Evolutionary conservation across 179 eudicot species (phyloP).

Genomic region (Silene vulgaris): DNA sequence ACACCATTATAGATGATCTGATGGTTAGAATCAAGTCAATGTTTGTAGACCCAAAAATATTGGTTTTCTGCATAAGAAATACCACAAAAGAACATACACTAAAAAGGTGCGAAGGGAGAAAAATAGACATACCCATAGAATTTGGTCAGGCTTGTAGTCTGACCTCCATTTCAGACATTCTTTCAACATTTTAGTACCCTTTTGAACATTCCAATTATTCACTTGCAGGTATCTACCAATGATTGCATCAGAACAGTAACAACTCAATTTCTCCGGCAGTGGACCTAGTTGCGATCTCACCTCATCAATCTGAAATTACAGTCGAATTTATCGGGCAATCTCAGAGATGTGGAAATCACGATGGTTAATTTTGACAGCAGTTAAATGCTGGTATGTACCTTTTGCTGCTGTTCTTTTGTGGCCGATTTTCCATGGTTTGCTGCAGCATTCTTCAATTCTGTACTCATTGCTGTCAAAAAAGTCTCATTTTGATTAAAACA

Average conservation of each 20-base stretch:
- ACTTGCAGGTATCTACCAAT: conserved; percentile 69
- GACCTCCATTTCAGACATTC: conserved; percentile 71
- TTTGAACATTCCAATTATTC: conserved; percentile 72
- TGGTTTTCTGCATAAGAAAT: background rate
- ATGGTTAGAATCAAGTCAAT: no score
- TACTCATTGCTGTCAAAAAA: conserved; percentile 40
- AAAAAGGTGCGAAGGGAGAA: background rate
- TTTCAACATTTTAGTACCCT: conserved; percentile 74
- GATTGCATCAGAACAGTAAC: conserved; percentile 60
- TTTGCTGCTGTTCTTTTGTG: conserved; percentile 46
- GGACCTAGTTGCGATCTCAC: conserved; percentile 52
- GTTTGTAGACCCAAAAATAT: no score
- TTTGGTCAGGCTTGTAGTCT: conserved; percentile 76
- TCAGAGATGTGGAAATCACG: background rate
- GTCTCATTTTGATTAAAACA: conserved; percentile 14
- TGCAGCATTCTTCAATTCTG: conserved; percentile 32
- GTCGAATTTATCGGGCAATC: background rate
- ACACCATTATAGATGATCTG: no score
- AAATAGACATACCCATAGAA: conserved; percentile 52
- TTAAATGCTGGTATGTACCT: conserved; percentile 32
- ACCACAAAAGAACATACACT: background rate
- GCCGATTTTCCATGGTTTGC: conserved; percentile 32
- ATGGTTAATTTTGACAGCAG: background rate
- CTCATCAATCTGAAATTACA: conserved; percentile 55
- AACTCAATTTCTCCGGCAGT: conserved; percentile 45